phyloP scores from a whole-genome alignment of 805 yeast genomes.

The Candida ortonii region DNA sequence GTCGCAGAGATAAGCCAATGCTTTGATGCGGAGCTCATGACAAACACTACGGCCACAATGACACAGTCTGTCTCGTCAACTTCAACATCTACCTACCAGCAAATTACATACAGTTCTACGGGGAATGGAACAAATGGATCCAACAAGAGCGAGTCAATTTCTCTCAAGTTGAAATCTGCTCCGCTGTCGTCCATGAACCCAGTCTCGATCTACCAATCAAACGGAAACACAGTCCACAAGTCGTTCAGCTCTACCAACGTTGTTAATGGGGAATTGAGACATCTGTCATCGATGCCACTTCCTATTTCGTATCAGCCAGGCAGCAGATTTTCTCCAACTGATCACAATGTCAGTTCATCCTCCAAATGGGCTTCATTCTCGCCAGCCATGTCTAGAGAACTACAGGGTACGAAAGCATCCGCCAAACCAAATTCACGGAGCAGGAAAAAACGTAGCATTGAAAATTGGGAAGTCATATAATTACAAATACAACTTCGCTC shows the following conservation, averaged over 20 bases:
- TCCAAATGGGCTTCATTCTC: no score
- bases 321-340: no score
- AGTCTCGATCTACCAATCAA: constrained; percentile 10
- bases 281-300: no score
- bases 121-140: neutral
- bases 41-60: constrained; percentile 8
- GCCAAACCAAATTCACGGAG: constrained; percentile 5
- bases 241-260: no score
- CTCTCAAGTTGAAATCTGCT: constrained; percentile 9
- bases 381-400: no score
- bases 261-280: neutral
- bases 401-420: no score
- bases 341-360: no score
- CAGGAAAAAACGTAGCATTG: constrained; percentile 8
- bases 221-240: constrained; percentile 3
- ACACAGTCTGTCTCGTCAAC: constrained; percentile 13
- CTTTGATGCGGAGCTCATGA: constrained; percentile 11
- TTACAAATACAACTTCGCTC: no score
- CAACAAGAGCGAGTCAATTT: constrained; percentile 2
- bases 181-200: constrained; percentile 15
- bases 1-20: constrained; percentile 9
- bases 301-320: no score
- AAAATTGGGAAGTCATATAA: constrained; percentile 28
- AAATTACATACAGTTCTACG: constrained; percentile 4
- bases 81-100: constrained; percentile 17